A percentile compares a stretch with the other conserved stretches of the same genome.
These are phyloP conservation scores for Atalantia buxifolia DNA, from an alignment of 345 rosid genomes.

Conservation along the genomic window DNA sequence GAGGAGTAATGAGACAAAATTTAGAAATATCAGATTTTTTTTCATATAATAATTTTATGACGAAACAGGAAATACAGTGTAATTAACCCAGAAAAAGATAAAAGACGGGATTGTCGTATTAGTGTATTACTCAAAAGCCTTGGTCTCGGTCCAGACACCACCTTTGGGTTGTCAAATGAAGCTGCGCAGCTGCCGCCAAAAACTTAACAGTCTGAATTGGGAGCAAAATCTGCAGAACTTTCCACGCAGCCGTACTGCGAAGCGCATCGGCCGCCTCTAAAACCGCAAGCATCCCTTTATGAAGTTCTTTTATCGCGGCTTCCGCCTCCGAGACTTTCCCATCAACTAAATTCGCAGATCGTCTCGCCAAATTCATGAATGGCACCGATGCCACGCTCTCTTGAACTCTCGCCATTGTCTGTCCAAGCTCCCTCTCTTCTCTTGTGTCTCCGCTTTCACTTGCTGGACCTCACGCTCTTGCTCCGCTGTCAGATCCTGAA, in stretches of 20 bases:
- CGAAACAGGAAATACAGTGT: too few species aligned
- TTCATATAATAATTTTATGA: too few species aligned
- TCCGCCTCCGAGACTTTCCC: conserved; percentile 18
- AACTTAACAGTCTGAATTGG: conserved; percentile 30
- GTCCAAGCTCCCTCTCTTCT: conserved; percentile 33
- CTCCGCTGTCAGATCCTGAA: conserved; percentile 18
- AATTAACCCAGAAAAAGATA: too few species aligned
- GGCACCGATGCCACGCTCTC: conserved; percentile 37
- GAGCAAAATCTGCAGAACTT: conserved; percentile 23
- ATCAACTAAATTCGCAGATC: conserved; percentile 8
- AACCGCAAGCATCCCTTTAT: conserved; percentile 17
- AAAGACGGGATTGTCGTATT: too few species aligned
- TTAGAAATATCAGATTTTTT: too few species aligned
- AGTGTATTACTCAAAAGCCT: not conserved
- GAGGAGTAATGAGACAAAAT: too few species aligned
- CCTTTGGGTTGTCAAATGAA: conserved; percentile 27
- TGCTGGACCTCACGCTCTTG: conserved; percentile 24
- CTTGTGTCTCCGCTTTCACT: conserved; percentile 16
- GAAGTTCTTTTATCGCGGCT: conserved; percentile 20
- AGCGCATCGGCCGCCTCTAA: conserved; percentile 30
- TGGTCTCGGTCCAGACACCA: conserved; percentile 15
- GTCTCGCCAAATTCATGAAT: conserved; percentile 15
- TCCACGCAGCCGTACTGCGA: conserved; percentile 13
- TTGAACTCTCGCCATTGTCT: conserved; percentile 37
- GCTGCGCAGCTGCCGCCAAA: conserved; percentile 22